These are phyloP conservation scores for Tylopilus sp. DNA, from an alignment of 1,284 basidiomycete genomes.

Conservation along the genomic window DNA sequence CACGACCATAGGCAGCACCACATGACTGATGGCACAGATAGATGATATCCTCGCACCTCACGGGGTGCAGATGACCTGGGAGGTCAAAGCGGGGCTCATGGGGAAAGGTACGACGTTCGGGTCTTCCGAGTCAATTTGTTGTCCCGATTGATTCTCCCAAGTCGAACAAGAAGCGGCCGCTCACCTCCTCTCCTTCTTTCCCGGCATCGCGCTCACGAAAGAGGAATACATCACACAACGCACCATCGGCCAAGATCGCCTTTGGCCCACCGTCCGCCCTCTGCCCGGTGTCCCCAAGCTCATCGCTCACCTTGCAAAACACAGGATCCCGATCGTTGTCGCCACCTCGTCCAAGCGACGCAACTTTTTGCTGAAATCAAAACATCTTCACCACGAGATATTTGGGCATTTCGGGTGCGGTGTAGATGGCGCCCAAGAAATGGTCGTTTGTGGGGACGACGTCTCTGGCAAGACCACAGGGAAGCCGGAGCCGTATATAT, in stretches of 20 bases:
- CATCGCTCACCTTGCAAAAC: conserved; percentile 58
- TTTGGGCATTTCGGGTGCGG: conserved; percentile 42
- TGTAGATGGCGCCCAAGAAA: conserved; percentile 36
- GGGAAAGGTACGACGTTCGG: conserved; percentile 58
- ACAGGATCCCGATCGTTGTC: conserved; percentile 68
- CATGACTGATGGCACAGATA: conserved; percentile 14
- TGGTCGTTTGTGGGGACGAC: conserved; percentile 69
- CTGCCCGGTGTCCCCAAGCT: conserved; percentile 68
- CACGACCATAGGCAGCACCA: neutral
- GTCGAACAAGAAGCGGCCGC: conserved; percentile 61
- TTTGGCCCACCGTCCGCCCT: conserved; percentile 63
- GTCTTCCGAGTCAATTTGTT: neutral
- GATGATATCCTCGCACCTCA: conserved; percentile 67
- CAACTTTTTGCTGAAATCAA: conserved; percentile 64
- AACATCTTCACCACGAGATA: conserved; percentile 49
- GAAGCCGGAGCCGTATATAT: conserved; percentile 76
- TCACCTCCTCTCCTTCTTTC: conserved; percentile 72
- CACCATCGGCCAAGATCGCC: conserved; percentile 52
- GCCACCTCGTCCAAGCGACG: conserved; percentile 68
- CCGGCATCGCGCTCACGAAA: conserved; percentile 57
- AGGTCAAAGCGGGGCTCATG: conserved; percentile 80
- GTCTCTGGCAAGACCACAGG: conserved; percentile 42
- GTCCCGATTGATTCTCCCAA: conserved; percentile 27
- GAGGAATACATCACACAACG: conserved; percentile 58
- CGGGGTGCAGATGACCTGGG: conserved; percentile 77